Percentiles rank a stretch among this genome's conserved stretches.
Conservation (phyloP, 176 grass and related monocot genomes). For the Aegilops umbellulata region DNA sequence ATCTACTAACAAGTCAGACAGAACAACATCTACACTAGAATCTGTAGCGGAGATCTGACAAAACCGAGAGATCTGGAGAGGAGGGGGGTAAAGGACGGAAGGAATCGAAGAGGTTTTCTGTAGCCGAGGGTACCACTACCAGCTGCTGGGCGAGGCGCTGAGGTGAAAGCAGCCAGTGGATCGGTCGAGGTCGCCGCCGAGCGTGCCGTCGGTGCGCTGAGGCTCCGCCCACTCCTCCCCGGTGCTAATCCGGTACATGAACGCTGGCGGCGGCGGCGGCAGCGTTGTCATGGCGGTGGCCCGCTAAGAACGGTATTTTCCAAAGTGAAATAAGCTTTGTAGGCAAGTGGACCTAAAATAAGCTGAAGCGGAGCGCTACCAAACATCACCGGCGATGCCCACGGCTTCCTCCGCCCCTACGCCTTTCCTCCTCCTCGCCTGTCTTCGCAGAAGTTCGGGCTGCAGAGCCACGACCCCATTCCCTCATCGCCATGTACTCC, state of each 20-base stretch:
- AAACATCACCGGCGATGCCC: too few relatives aligned
- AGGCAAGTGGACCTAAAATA: too few relatives aligned
- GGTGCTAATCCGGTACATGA: slow-evolving; percentile 64
- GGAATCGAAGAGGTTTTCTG: neutral
- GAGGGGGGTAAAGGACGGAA: neutral
- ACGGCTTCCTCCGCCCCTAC: neutral
- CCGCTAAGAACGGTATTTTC: neutral
- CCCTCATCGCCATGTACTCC: slow-evolving; percentile 35
- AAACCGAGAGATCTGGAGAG: neutral
- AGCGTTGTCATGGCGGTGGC: slow-evolving; percentile 22
- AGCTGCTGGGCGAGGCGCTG: slow-evolving; percentile 49
- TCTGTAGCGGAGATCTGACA: neutral
- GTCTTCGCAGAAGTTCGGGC: neutral
- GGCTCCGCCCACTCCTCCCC: slow-evolving; percentile 57
- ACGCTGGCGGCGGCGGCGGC: slow-evolving; percentile 27
- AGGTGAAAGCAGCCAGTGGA: slow-evolving; percentile 66
- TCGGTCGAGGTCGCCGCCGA: slow-evolving; percentile 65
- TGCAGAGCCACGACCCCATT: slow-evolving; percentile 21
- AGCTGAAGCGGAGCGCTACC: too few relatives aligned
- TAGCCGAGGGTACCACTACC: slow-evolving; percentile 12
- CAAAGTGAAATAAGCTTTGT: too few relatives aligned
- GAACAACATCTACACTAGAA: neutral
- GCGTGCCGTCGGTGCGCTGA: slow-evolving; percentile 31
- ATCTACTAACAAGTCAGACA: neutral
- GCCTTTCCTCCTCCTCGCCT: too few relatives aligned